A percentile compares a stretch with the other conserved stretches of the same genome.
Conservation (phyloP, 208 protist genomes). For the Angomonas desouzai region DNA sequence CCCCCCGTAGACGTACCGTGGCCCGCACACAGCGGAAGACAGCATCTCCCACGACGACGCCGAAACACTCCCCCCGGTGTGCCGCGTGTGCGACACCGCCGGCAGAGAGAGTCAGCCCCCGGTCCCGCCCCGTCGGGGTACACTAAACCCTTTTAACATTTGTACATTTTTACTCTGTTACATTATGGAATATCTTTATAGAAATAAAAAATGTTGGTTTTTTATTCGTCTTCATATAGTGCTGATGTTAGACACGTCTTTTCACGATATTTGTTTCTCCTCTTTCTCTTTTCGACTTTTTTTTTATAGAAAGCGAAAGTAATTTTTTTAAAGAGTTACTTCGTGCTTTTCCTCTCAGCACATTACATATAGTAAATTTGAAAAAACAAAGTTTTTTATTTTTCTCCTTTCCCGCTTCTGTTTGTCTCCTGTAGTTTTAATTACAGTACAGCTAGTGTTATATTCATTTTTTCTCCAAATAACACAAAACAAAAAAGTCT, state of each 20-base stretch:
- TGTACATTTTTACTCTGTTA: too few species aligned
- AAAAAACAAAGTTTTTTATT: background rate
- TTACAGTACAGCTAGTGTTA: background rate
- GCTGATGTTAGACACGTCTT: too few species aligned
- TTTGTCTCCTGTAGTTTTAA: slow-evolving; percentile 1
- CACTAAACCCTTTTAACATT: too few species aligned
- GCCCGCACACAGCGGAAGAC: too few species aligned
- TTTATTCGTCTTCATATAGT: too few species aligned
- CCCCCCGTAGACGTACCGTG: too few species aligned
- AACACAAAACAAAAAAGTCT: background rate
- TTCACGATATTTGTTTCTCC: background rate
- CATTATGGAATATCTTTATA: too few species aligned
- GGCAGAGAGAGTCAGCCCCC: too few species aligned
- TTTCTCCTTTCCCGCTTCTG: slow-evolving; percentile 2
- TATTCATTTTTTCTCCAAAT: too few species aligned
- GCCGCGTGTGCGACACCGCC: background rate
- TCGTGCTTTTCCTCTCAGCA: slow-evolving; percentile 8
- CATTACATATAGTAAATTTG: too few species aligned
- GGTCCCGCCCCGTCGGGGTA: too few species aligned
- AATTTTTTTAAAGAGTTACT: slow-evolving; percentile 7
- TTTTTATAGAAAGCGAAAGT: slow-evolving; percentile 1
- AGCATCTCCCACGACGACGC: background rate
- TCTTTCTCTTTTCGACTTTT: slow-evolving; percentile 1
- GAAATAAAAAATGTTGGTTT: too few species aligned
- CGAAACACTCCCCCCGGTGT: background rate